Base-by-base conservation (phyloP, 805 yeast genomes). In the Grigorovia yakushimaensis region DNA sequence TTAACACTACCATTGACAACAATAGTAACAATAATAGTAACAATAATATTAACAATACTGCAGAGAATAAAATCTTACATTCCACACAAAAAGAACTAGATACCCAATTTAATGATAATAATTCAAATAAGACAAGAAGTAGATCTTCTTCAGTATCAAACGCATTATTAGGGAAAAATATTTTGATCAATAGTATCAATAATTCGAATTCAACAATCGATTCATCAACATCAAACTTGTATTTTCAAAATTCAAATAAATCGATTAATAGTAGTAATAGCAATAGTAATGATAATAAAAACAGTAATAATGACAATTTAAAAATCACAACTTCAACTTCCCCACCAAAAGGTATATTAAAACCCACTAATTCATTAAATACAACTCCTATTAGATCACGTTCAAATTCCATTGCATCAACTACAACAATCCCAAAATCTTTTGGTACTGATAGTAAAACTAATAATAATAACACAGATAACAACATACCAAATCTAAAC, bases 71-170 rank as follows among this genome's bases (percentile, higher is more conserved):
- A n/a, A 21, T 15, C 18, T 17, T 41, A 24, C 43, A 41, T 18
- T 41, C 43, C 1, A 41, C 43, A 11, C 37, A 41, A 24, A 41
- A 20, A 27, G 43, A 41, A 41, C 10, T 41, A 15, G 33, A 41
- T 17, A 41, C 43, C 5, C 11, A 24, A 27, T 27, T 10, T 13
- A 39, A 44, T 10, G 19, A 19, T 24, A 43, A 23, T 24, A 40
- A 21, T 15, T 33, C 38, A 24, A 11, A n/a, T 24, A 33, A 21
- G 38, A 13, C 41, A 45, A 48, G 58, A 43, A 62, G 53, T 45
- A 56, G 64, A 48, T 53, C 62, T 1, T 41, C 49, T 20, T 58
- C 66, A 0, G 41, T 53, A 36, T 52, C 52, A n/a, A 49, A 52
- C 51, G 59, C 49, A 42, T 50, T 44, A 19, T 49, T 45, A 45